A percentile compares a stretch with the other conserved stretches of the same genome.
Conservation (phyloP, 2,329 filamentous ascomycete species). For the Monosporascus ibericus region DNA sequence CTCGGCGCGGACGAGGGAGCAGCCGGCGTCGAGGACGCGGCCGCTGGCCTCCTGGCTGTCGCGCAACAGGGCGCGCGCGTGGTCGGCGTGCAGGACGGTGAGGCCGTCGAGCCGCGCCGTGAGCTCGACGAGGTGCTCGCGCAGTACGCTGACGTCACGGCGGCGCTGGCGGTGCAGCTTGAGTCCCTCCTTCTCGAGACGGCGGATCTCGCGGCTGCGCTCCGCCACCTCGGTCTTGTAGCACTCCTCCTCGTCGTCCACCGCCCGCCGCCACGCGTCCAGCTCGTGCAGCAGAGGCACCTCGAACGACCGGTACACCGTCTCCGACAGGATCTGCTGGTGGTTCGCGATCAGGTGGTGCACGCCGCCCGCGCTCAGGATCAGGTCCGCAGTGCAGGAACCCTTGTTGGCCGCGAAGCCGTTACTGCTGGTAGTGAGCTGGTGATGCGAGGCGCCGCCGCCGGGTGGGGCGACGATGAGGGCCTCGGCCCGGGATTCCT, state of each 20-base stretch:
- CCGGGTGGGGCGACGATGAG: slow-evolving; percentile 30
- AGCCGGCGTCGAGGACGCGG: slow-evolving; percentile 58
- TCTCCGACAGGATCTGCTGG: slow-evolving; percentile 64
- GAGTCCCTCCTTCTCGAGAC: slow-evolving; percentile 59
- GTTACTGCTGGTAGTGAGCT: slow-evolving; percentile 20
- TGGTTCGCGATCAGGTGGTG: slow-evolving; percentile 65
- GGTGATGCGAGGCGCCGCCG: slow-evolving; percentile 4
- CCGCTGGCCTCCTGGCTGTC: slow-evolving; percentile 61
- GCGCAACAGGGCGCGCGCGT: slow-evolving; percentile 52
- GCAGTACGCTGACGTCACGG: slow-evolving; percentile 55
- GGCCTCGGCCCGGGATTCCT: slow-evolving; percentile 57
- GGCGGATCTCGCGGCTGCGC: slow-evolving; percentile 55
- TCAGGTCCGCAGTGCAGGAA: slow-evolving; percentile 56
- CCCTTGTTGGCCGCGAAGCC: slow-evolving; percentile 41
- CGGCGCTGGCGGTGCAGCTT: slow-evolving; percentile 55
- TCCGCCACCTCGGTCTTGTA: slow-evolving; percentile 50
- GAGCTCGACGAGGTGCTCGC: slow-evolving; percentile 57
- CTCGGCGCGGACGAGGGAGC: slow-evolving; percentile 60
- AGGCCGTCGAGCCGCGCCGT: slow-evolving; percentile 57
- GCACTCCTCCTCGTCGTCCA: slow-evolving; percentile 58
- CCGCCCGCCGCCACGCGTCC: slow-evolving; percentile 56
- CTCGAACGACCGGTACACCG: slow-evolving; percentile 62
- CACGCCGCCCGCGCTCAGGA: slow-evolving; percentile 57
- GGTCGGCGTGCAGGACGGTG: slow-evolving; percentile 53
- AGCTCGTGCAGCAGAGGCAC: slow-evolving; percentile 64